Evolutionary conservation across 1,139 yeast genomes (phyloP).

Genomic region (Kodamaea sp.): DNA sequence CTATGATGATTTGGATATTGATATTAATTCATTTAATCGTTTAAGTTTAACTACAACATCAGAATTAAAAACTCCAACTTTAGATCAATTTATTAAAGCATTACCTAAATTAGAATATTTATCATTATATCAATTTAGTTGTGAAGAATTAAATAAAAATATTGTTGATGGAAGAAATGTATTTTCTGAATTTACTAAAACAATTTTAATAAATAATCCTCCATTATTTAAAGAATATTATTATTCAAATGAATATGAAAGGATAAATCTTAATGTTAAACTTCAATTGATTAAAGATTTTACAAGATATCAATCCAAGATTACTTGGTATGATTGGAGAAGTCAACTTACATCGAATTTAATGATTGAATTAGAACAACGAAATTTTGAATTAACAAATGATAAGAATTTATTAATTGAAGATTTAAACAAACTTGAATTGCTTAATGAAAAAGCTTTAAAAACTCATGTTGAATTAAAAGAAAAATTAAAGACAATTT

Average conservation of each 20-base stretch:
- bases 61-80: slow-evolving; percentile 13
- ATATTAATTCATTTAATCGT: slow-evolving; percentile 24
- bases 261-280: slow-evolving; percentile 37
- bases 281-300: slow-evolving; percentile 46
- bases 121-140: slow-evolving; percentile 45
- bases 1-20: slow-evolving; percentile 48
- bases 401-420: slow-evolving; percentile 23
- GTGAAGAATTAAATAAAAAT: slow-evolving; percentile 49
- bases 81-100: slow-evolving; percentile 32
- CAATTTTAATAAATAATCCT: slow-evolving; percentile 47
- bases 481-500: slow-evolving; percentile 21
- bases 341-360: slow-evolving; percentile 40
- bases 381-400: slow-evolving; percentile 21
- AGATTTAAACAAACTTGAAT: slow-evolving; percentile 22
- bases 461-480: slow-evolving; percentile 16
- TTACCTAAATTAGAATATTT: slow-evolving; percentile 39
- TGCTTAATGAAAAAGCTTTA: slow-evolving; percentile 13
- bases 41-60: slow-evolving; percentile 20
- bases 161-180: slow-evolving; percentile 46
- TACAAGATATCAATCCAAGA: slow-evolving; percentile 48
- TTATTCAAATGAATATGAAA: slow-evolving; percentile 32
- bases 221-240: slow-evolving; percentile 46
- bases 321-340: slow-evolving; percentile 60
- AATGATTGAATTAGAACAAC: slow-evolving; percentile 32
- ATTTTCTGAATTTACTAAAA: slow-evolving; percentile 42